phyloP scores from a whole-genome alignment of 2,329 filamentous ascomycete species.

The Aureobasidium lini region DNA sequence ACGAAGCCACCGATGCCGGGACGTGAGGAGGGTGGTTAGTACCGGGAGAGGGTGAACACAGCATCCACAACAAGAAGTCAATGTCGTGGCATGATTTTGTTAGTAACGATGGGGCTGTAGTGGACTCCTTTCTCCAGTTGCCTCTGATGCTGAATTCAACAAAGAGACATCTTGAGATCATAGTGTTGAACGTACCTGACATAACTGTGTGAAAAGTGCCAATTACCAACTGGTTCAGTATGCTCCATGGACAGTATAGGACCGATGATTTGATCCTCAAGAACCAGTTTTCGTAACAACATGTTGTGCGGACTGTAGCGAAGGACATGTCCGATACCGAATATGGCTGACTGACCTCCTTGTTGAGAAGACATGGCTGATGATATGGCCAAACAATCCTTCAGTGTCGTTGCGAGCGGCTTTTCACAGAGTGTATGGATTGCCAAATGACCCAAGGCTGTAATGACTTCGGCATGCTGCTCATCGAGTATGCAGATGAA shows the following conservation, averaged over 20 bases:
- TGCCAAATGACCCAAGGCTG: slow-evolving; percentile 58
- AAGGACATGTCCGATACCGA: slow-evolving; percentile 89
- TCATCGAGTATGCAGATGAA: slow-evolving; percentile 79
- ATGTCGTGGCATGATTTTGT: slow-evolving; percentile 97
- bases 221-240: slow-evolving; percentile 91
- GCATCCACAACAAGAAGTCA: slow-evolving; percentile 83
- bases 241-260: slow-evolving; percentile 82
- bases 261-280: slow-evolving; percentile 69
- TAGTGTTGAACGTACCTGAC: slow-evolving; percentile 48
- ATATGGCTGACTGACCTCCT: slow-evolving; percentile 44
- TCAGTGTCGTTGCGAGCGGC: slow-evolving; percentile 71
- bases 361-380: slow-evolving; percentile 40
- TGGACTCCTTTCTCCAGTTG: slow-evolving; percentile 82
- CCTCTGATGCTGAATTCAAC: slow-evolving; percentile 44
- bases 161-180: background rate
- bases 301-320: slow-evolving; percentile 92
- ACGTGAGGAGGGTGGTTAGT: slow-evolving; percentile 54
- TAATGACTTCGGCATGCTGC: slow-evolving; percentile 74
- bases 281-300: slow-evolving; percentile 68
- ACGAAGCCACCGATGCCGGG: slow-evolving; percentile 67
- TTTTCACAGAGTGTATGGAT: slow-evolving; percentile 95
- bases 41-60: slow-evolving; percentile 58
- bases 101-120: slow-evolving; percentile 70
- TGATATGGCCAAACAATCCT: slow-evolving; percentile 72
- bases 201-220: slow-evolving; percentile 88